Base-by-base conservation (phyloP, 352 stramenopile genomes). In the Phytophthora nicotianae region DNA sequence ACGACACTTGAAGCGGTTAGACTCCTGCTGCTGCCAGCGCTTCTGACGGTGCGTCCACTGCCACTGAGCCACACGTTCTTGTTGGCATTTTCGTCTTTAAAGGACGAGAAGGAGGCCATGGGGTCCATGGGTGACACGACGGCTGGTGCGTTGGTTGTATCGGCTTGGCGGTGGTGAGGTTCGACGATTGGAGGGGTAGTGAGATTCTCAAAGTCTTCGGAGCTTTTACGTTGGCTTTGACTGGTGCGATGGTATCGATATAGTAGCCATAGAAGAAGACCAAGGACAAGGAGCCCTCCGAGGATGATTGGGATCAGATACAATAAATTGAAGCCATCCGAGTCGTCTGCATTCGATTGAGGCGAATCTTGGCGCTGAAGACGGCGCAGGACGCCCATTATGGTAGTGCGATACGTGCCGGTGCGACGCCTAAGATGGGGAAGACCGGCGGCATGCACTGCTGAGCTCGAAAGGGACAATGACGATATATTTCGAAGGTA, bases 301-400 rank as follows among this genome's bases (percentile, higher is more conserved):
- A 67, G 43, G 27, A 75, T 17, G 53, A 77, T 75, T 38, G 65
- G 61, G 58, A 77, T 67, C 6, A 80, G 55, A 23, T 73, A 72
- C 33, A 75, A 41, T 35, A 75, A 21, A 38, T 80, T 52, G 55
- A 80, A 80, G 35, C 57, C 40, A 41, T 58, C 24, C 4, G 55
- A 45, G 32, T 17, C 32, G 32, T 38, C 32, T 38, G n/a, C 27
- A 33, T 33, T 33, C 5, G 27, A 33, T 33, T 33, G 27, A 33
- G 27, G 27, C 27, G 27, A 13, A 17, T 16, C 16, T 41, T 23
- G 13, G 3, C 50, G 23, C 43, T 45, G 4, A 14, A 70, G 54
- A 23, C 55, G 54, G 21, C 55, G 61, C 26, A 68, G 26, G n/a
- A 41, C 21, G 19, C 50, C 27, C 53, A 68, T 68, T 48, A 57